Evolutionary conservation across 371 early-diverging fungal genomes (phyloP).

Genomic region (Chytridiales sp.): DNA sequence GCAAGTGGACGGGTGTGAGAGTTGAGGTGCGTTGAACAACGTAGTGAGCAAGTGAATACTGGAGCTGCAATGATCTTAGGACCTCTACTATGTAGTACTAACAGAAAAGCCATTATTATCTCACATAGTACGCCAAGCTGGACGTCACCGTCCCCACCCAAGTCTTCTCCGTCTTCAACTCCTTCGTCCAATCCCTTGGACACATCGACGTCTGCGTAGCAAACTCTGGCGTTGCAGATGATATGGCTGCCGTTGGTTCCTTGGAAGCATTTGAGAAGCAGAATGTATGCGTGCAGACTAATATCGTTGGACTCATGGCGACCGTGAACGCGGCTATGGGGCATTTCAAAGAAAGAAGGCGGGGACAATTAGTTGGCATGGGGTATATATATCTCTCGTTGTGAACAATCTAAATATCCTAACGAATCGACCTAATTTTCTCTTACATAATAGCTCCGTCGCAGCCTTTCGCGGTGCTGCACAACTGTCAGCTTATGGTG

Average conservation of each 20-base stretch:
- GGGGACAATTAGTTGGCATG: conserved; percentile 7
- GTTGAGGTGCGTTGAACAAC: neutral
- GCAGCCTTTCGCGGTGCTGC: conserved; percentile 1
- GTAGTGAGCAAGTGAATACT: too few relatives aligned
- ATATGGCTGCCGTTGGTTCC: neutral
- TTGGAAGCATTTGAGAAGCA: neutral
- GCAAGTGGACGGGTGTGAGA: neutral
- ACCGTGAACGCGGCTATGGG: conserved; percentile 10
- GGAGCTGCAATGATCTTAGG: too few relatives aligned
- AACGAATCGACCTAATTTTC: too few relatives aligned
- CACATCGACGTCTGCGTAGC: conserved; percentile 1
- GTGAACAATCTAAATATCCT: too few relatives aligned
- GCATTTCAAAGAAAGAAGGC: conserved; percentile 3
- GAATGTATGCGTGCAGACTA: conserved; percentile 1
- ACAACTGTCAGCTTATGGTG: neutral
- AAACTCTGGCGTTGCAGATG: conserved; percentile 8
- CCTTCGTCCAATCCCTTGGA: neutral
- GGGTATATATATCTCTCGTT: neutral
- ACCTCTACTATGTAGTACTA: too few relatives aligned
- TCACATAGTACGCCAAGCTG: too few relatives aligned
- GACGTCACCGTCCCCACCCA: conserved; percentile 1
- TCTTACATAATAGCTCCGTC: neutral
- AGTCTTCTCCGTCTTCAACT: conserved; percentile 5
- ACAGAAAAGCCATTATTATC: too few relatives aligned
- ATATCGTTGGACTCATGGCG: conserved; percentile 8